phyloP scores from a whole-genome alignment of 768 basidiomycete genomes.

The Tubosaeta brunneosetosa region DNA sequence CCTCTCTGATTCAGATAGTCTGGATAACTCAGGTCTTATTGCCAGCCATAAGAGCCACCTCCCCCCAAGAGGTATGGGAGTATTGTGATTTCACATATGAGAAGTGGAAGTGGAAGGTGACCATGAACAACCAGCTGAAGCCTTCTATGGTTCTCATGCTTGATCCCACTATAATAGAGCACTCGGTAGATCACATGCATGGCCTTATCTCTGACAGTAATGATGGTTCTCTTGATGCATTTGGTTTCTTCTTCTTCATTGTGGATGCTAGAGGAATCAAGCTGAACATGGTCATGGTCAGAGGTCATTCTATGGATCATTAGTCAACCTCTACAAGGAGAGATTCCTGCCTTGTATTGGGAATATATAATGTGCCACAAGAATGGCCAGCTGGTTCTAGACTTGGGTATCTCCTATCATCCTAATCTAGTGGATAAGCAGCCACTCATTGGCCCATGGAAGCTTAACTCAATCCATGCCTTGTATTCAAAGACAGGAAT shows the following conservation, averaged over 20 bases:
- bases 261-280: conserved; percentile 10
- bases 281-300: conserved; percentile 4
- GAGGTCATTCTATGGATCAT: background rate
- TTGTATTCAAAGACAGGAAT: conserved; percentile 3
- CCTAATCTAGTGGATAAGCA: background rate
- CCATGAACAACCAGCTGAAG: conserved; percentile 3
- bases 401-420: conserved; percentile 10
- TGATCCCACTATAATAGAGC: background rate
- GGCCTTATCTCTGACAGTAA: background rate
- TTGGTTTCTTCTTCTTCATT: conserved; percentile 17
- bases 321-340: conserved; percentile 4
- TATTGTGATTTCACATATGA: conserved; percentile 6
- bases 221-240: background rate
- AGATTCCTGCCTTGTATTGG: conserved; percentile 13
- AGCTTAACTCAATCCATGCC: conserved; percentile 8
- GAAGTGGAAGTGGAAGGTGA: conserved; percentile 11
- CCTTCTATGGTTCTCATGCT: conserved; percentile 1
- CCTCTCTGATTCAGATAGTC: background rate
- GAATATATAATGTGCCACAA: conserved; percentile 1
- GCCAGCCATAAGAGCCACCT: conserved; percentile 2
- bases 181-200: background rate
- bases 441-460: conserved; percentile 2
- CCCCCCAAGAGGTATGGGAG: conserved; percentile 3
- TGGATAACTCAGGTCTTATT: conserved; percentile 5
- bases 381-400: conserved; percentile 6